Percentiles rank a stretch among this genome's conserved stretches.
phyloP scores from a whole-genome alignment of 2,329 filamentous ascomycete species.

The Penicillium sp. region DNA sequence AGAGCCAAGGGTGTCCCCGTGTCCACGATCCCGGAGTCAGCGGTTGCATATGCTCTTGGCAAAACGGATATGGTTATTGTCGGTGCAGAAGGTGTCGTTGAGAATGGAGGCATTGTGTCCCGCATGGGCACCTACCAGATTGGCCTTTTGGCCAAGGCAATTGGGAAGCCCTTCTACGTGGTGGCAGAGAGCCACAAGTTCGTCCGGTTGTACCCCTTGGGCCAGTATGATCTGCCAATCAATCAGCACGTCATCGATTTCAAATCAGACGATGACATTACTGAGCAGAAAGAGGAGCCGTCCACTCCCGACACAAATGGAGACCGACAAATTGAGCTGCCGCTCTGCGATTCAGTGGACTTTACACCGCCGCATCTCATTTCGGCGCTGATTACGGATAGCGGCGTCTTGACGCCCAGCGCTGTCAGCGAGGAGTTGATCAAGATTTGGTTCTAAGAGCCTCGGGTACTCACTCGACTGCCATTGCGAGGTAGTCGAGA shows the following conservation, averaged over 20 bases:
- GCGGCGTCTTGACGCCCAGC: constrained; percentile 59
- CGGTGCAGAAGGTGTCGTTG: constrained; percentile 77
- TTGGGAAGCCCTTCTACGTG: constrained; percentile 77
- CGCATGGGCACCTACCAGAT: constrained; percentile 84
- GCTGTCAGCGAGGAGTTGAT: constrained; percentile 64
- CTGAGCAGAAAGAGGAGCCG: constrained; percentile 45
- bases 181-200: constrained; percentile 97
- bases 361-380: constrained; percentile 58
- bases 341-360: constrained; percentile 41
- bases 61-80: constrained; percentile 66
- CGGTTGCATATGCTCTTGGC: constrained; percentile 72
- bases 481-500: too few species aligned
- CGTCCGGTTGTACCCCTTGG: constrained; percentile 75
- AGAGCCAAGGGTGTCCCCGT: constrained; percentile 73
- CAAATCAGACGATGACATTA: constrained; percentile 51
- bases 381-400: constrained; percentile 61
- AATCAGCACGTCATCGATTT: constrained; percentile 75
- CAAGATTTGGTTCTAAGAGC: constrained; percentile 53
- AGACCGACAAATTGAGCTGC: constrained; percentile 17
- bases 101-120: constrained; percentile 89
- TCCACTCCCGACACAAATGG: constrained; percentile 20
- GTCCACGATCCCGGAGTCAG: constrained; percentile 70
- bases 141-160: constrained; percentile 69
- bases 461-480: too few species aligned
- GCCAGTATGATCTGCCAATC: constrained; percentile 75